A percentile compares a stretch with the other conserved stretches of the same genome.
Evolutionary conservation across 2,329 filamentous ascomycete species (phyloP).

Genomic region (Fusarium penzigii): DNA sequence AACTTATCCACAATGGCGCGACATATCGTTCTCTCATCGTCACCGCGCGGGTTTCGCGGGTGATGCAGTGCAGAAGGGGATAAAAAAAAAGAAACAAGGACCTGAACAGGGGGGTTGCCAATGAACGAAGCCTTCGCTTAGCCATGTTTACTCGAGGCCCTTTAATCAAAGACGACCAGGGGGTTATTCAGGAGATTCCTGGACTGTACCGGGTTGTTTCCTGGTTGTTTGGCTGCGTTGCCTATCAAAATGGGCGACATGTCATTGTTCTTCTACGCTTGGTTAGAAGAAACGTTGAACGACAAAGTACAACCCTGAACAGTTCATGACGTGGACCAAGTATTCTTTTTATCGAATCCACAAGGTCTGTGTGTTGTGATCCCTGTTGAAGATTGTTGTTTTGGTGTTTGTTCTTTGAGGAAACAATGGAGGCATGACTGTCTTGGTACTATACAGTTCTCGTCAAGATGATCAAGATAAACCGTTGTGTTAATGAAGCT

Average conservation of each 20-base stretch:
- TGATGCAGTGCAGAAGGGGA: constrained; percentile 9
- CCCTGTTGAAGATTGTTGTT: not conserved
- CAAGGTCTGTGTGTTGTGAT: not conserved
- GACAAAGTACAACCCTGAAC: not conserved
- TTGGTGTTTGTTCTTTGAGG: too few relatives aligned
- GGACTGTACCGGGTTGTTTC: too few relatives aligned
- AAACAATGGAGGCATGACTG: too few relatives aligned
- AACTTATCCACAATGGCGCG: not conserved
- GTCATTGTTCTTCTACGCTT: not conserved
- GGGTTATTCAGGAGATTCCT: too few relatives aligned
- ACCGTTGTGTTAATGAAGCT: too few relatives aligned
- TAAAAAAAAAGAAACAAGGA: constrained; percentile 3
- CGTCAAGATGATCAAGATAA: too few relatives aligned
- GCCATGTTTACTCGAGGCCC: constrained; percentile 19
- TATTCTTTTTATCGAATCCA: not conserved
- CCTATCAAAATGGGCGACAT: not conserved
- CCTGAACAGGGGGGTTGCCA: not conserved
- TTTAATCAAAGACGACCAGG: constrained; percentile 19
- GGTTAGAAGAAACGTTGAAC: not conserved
- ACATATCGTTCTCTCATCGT: not conserved
- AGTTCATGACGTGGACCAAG: not conserved
- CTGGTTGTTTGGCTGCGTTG: too few relatives aligned
- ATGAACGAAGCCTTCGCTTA: constrained; percentile 10
- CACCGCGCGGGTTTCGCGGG: constrained; percentile 1
- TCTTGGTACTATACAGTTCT: too few relatives aligned